Evolutionary conservation across 768 basidiomycete species (phyloP).

Genomic region (Auriscalpium vulgare): DNA sequence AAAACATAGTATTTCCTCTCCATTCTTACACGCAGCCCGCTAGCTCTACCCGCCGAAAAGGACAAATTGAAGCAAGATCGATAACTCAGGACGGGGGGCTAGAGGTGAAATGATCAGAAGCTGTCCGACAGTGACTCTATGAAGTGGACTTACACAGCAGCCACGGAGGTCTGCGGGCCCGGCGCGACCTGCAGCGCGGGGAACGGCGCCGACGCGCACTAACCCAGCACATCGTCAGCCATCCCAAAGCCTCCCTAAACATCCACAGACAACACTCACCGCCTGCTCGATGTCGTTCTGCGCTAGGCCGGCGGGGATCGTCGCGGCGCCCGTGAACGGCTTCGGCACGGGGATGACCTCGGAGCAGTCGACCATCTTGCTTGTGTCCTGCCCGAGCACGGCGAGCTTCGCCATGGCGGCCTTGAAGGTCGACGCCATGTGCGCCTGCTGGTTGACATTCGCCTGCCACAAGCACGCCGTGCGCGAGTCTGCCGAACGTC

Average conservation of each 20-base stretch:
- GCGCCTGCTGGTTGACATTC: slow-evolving; percentile 23
- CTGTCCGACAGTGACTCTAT: too few relatives aligned
- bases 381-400: slow-evolving; percentile 31
- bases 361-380: slow-evolving; percentile 31
- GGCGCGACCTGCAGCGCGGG: slow-evolving; percentile 25
- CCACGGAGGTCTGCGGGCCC: slow-evolving; percentile 25
- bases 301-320: background rate
- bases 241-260: background rate
- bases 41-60: too few relatives aligned
- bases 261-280: background rate
- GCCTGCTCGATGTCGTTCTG: background rate
- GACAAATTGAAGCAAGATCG: too few relatives aligned
- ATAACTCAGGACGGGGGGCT: too few relatives aligned
- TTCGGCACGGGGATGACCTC: slow-evolving; percentile 2
- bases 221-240: background rate
- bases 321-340: background rate
- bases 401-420: slow-evolving; percentile 37
- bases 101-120: too few relatives aligned
- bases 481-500: slow-evolving; percentile 12
- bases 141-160: slow-evolving; percentile 23
- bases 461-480: slow-evolving; percentile 44
- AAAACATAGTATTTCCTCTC: too few relatives aligned
- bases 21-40: too few relatives aligned
- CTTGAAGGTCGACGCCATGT: slow-evolving; percentile 24
- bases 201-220: slow-evolving; percentile 19